phyloP scores from a whole-genome alignment of 2,329 filamentous ascomycete genomes.

The Colletotrichum graminicola region DNA sequence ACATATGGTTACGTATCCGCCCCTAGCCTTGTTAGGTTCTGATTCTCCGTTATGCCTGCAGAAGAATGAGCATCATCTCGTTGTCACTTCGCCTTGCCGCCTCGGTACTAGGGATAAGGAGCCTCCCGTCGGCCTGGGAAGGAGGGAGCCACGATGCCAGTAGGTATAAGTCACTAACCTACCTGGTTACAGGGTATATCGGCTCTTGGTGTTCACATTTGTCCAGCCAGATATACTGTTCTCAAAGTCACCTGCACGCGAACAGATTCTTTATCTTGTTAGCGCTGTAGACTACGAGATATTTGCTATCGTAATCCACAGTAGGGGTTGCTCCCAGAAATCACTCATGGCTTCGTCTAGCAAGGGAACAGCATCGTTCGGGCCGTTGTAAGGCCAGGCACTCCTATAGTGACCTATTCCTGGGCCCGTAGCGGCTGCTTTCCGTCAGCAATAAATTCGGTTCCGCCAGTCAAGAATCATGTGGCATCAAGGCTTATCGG shows the following conservation, averaged over 20 bases:
- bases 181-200: not conserved
- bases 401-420: slow-evolving; percentile 12
- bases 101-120: not conserved
- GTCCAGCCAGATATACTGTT: not conserved
- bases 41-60: not conserved
- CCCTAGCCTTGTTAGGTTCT: not conserved
- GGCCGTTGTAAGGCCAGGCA: not conserved
- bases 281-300: not conserved
- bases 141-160: not conserved
- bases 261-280: too few species aligned
- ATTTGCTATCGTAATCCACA: not conserved
- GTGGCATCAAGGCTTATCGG: slow-evolving; percentile 1
- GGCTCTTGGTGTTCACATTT: not conserved
- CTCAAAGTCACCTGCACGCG: too few species aligned
- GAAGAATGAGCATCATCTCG: not conserved
- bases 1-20: not conserved
- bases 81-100: not conserved
- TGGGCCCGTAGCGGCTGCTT: slow-evolving; percentile 1
- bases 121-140: not conserved
- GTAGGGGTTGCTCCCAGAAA: not conserved
- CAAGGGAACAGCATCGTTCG: not conserved
- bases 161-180: slow-evolving; percentile 5
- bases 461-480: slow-evolving; percentile 12
- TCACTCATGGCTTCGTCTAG: not conserved
- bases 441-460: not conserved